These are phyloP conservation scores for Cladosporium sp. DNA, from an alignment of 2,329 filamentous ascomycete genomes.

Conservation along the genomic window DNA sequence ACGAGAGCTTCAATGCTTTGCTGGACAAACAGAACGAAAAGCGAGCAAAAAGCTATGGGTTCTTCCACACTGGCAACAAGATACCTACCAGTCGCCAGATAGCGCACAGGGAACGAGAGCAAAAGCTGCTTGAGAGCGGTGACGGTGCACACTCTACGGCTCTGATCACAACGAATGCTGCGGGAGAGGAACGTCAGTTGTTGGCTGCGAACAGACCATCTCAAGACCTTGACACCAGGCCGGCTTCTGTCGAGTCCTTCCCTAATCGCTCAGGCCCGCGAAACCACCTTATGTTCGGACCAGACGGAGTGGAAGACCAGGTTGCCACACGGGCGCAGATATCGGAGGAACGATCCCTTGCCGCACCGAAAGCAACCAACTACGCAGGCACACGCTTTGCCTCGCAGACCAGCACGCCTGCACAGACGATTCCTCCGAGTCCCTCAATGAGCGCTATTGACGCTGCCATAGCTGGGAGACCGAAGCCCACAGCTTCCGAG, in stretches of 20 bases:
- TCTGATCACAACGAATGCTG: conserved; percentile 21
- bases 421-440: conserved; percentile 54
- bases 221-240: conserved; percentile 60
- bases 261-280: conserved; percentile 53
- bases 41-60: conserved; percentile 74
- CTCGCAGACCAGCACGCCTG: conserved; percentile 25
- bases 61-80: conserved; percentile 85
- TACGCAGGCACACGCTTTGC: conserved; percentile 81
- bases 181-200: conserved; percentile 19
- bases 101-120: conserved; percentile 50
- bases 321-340: conserved; percentile 57
- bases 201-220: conserved; percentile 39
- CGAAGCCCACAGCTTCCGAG: conserved; percentile 57
- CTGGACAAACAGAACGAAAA: conserved; percentile 87
- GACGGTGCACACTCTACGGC: conserved; percentile 15
- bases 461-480: conserved; percentile 72
- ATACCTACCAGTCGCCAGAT: conserved; percentile 59
- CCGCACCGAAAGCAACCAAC: conserved; percentile 68
- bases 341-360: conserved; percentile 64
- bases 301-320: conserved; percentile 55
- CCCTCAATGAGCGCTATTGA: conserved; percentile 79
- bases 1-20: conserved; percentile 90
- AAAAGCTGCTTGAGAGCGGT: conserved; percentile 51
- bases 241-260: conserved; percentile 73
- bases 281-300: conserved; percentile 83